Evolutionary conservation across 2,329 filamentous ascomycete genomes (phyloP), one percentile per base, ranked within the genome.

Genomic region (Fonsecaea erecta): DNA sequence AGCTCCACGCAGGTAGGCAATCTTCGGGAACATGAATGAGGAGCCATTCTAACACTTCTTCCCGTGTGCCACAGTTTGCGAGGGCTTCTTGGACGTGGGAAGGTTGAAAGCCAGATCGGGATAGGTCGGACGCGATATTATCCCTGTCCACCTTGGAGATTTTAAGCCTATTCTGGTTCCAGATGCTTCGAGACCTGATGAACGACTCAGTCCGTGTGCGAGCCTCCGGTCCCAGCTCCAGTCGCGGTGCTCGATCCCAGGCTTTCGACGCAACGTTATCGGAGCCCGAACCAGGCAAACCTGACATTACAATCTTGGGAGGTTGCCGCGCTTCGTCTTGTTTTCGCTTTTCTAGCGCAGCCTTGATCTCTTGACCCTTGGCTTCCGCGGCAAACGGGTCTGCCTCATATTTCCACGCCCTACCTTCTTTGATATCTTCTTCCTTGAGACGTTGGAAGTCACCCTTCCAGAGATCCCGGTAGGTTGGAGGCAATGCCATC

Each of bases 1-100:
- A 81, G 71, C 92, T 92, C 93, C 94, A 98, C 6, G 86, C 83
- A 0, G 95, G 95, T n/a, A 98, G 81, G 73, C 98, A 95, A 75
- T 99, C 95, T 75, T 99, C 95, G 0, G 95, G 95, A 1, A 99
- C 93, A 77, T 99, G 94, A 58, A 98, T 93, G 55, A 99, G 84
- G 16, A 99, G 84, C 95, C 95, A 99, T 76, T 98, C 94, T 1
- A 99, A 83, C 16, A 92, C 89, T 78, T 99, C 95, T 75, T 97
- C 93, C 32, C 90, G 85, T 75, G 97, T 93, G 76, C 94, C 96
- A 80, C 93, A 97, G 73, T 93, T 88, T 52, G 87, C 87, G 0
- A 91, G 86, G 8, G 95, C 94, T 78, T 99, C 95, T 74, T 96
- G 88, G 46, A 93, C 86, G 74, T 99, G 95, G 73, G 90, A 96